A percentile compares a stretch with the other conserved stretches of the same genome.
phyloP scores from a whole-genome alignment of 2,329 filamentous ascomycete species.

The Colletotrichum simmondsii region DNA sequence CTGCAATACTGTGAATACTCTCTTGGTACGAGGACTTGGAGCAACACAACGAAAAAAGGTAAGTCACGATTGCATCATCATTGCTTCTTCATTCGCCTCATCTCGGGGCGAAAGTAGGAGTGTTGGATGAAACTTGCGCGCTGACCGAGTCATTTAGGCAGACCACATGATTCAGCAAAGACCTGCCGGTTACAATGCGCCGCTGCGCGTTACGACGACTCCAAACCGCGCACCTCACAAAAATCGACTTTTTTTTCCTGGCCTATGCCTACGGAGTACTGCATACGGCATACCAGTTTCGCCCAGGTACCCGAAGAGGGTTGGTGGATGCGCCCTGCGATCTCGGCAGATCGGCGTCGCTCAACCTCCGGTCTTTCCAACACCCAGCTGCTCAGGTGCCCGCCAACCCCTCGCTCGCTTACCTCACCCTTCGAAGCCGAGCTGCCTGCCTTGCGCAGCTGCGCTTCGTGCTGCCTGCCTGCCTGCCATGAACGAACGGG shows the following conservation, averaged over 20 bases:
- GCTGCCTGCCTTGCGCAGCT: neutral
- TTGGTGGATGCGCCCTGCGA: conserved; percentile 17
- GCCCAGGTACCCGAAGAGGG: conserved; percentile 2
- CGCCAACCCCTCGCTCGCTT: conserved; percentile 10
- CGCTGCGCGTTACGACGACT: neutral
- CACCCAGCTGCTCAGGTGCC: no score
- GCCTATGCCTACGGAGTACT: no score
- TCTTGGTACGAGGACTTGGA: neutral
- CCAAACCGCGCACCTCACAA: neutral
- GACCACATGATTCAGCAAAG: conserved; percentile 28
- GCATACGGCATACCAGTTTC: neutral
- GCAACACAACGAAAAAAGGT: neutral
- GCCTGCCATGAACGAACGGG: neutral
- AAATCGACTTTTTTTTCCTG: neutral
- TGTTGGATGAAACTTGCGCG: conserved; percentile 21
- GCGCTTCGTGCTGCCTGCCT: neutral
- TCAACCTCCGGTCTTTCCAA: conserved; percentile 10
- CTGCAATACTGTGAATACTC: neutral
- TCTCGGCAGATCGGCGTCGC: conserved; percentile 32
- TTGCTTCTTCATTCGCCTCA: conserved; percentile 16
- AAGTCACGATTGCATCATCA: conserved; percentile 33
- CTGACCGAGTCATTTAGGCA: conserved; percentile 33
- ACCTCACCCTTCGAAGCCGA: conserved; percentile 12
- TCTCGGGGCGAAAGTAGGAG: neutral
- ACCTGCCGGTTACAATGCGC: neutral